These are phyloP conservation scores for Canavalia gladiata DNA, from an alignment of 306 rosid species.

Conservation along the genomic window DNA sequence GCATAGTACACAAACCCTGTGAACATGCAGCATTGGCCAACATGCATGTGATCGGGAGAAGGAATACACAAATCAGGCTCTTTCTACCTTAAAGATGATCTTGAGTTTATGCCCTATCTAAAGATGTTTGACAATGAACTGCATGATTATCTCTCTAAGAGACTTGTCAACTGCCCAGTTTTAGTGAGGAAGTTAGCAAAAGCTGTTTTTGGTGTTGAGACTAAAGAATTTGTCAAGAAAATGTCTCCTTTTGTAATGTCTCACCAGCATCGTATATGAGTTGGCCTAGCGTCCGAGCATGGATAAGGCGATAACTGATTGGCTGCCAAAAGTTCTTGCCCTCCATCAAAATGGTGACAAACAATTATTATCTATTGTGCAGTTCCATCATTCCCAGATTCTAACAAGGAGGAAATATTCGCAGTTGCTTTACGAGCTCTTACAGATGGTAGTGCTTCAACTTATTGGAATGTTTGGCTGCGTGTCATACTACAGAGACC, in stretches of 20 bases:
- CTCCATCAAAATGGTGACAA: constrained; percentile 76
- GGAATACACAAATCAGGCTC: constrained; percentile 73
- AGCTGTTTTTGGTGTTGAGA: constrained; percentile 85
- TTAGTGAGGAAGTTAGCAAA: constrained; percentile 91
- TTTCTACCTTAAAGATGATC: constrained; percentile 79
- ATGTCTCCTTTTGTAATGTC: constrained; percentile 88
- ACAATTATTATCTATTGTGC: constrained; percentile 70
- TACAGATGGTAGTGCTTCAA: constrained; percentile 72
- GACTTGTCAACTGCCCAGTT: constrained; percentile 69
- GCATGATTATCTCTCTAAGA: constrained; percentile 75
- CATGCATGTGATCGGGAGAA: constrained; percentile 71
- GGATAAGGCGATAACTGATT: constrained; percentile 70
- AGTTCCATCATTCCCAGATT: constrained; percentile 80
- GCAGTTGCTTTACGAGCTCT: constrained; percentile 90
- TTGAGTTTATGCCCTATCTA: constrained; percentile 62
- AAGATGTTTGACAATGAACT: constrained; percentile 79
- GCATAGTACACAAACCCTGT: too few relatives aligned
- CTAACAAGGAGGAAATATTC: constrained; percentile 79
- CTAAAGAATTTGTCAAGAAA: constrained; percentile 74
- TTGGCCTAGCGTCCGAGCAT: constrained; percentile 77
- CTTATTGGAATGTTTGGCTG: too few relatives aligned
- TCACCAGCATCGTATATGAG: constrained; percentile 76
- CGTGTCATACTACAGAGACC: too few relatives aligned
- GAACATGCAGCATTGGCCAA: too few relatives aligned
- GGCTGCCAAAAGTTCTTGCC: constrained; percentile 97